Evolutionary conservation across 2,329 filamentous ascomycete species (phyloP).

Genomic region (Venturia nashicola): DNA sequence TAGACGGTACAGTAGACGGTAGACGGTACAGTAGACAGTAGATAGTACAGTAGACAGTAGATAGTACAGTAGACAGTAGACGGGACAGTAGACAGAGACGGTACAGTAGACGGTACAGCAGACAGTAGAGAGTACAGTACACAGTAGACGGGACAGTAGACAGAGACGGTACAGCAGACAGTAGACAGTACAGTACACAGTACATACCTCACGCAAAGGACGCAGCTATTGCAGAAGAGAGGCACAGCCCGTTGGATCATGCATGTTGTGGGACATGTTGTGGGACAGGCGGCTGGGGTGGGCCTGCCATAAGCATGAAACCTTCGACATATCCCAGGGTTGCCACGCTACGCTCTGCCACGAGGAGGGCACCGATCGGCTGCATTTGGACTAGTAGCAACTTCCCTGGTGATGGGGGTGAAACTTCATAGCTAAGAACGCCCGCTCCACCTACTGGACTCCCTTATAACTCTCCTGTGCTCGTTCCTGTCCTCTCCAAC

Average conservation of each 20-base stretch:
- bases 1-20: background rate
- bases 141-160: no score
- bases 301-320: background rate
- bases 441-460: background rate
- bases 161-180: no score
- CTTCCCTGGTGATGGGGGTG: background rate
- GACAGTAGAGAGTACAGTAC: background rate
- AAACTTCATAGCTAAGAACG: background rate
- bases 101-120: background rate
- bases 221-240: background rate
- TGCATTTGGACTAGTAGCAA: background rate
- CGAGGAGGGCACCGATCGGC: background rate
- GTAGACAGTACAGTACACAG: no score
- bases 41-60: background rate
- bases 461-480: background rate
- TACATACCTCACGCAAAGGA: background rate
- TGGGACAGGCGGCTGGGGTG: background rate
- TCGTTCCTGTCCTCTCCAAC: background rate
- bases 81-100: no score
- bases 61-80: background rate
- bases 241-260: background rate
- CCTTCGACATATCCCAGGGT: background rate
- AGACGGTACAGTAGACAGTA: background rate
- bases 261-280: background rate
- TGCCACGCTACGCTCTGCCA: conserved; percentile 1